Base-by-base conservation (phyloP, 345 rosid genomes). In the Eucalyptus pauciflora region DNA sequence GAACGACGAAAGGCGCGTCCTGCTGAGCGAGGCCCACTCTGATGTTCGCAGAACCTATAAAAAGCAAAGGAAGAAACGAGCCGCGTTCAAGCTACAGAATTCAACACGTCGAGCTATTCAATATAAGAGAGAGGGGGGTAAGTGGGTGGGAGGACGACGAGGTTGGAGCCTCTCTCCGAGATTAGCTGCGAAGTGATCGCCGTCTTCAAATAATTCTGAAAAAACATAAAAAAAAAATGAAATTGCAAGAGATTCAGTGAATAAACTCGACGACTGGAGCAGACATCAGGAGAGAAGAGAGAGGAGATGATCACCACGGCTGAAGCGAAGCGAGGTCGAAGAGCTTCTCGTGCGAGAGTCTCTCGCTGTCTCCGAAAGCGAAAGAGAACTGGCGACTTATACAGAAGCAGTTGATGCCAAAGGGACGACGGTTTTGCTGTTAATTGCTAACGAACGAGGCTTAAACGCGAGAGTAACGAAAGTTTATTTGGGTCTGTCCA, bases 21-120 rank as follows among this genome's bases (percentile, higher is more conserved):
- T 97, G 95, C 46, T 89, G 92, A 87, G 99, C 99, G 43, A 96
- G 92, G 85, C 99, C 99, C 46, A 96, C 93, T 91, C 97, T 93
- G 87, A 97, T 85, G 91, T 91, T 93, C 4, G 95, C 97, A 89
- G 99, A 97, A 49, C 99, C 96, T 94, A 83, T 31, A 56, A 37
- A 56, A 51, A 60, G 80, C 41, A 43, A 88, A 86, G 80, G 52
- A 15, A 50, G 25, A n/a, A 45, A 49, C 31, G 89, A 49, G 60
- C 69, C 29, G 20, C 86, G 29, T 43, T 85, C 33, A 13, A 48
- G 52, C 51, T n/a, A 64, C 60, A 8, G 60, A 20, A 80, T 45
- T 11, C 86, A 80, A 56, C 60, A 5, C n/a, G 33, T 29, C 50
- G 33, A 46, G 86, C 27, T 45, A 41, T 79, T 85, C n/a, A 79